phyloP scores from a whole-genome alignment of 768 basidiomycete species.

The Macrolepiota dolichaula region DNA sequence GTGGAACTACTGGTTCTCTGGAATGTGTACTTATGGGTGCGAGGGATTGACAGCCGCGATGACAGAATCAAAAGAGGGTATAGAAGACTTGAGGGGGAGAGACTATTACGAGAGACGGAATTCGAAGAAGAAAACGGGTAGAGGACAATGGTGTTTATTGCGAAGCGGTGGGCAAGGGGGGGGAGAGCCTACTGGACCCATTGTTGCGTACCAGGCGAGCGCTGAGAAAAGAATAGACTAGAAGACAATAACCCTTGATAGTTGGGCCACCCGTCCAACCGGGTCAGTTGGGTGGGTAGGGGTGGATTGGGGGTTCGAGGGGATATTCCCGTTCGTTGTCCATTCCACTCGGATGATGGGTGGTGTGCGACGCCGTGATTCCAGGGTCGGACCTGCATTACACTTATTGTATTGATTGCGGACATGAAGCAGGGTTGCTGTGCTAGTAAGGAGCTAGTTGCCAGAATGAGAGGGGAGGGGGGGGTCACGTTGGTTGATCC shows the following conservation, averaged over 20 bases:
- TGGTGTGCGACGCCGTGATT: background rate
- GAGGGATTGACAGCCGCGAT: background rate
- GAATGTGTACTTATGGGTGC: no score
- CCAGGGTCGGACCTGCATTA: background rate
- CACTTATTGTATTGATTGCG: background rate
- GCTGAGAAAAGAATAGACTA: no score
- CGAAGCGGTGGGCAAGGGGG: background rate
- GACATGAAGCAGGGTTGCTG: background rate
- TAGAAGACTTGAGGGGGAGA: background rate
- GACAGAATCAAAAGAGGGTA: constrained; percentile 8
- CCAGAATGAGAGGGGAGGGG: background rate
- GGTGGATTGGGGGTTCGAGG: no score
- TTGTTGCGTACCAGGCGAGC: background rate
- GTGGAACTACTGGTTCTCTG: background rate
- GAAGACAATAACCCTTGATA: background rate
- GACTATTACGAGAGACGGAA: background rate
- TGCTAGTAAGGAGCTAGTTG: background rate
- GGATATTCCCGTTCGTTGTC: background rate
- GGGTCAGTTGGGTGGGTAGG: no score
- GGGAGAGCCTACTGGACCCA: background rate
- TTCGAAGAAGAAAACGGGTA: background rate
- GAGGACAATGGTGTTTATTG: background rate
- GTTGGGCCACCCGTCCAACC: no score
- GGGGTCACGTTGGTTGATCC: background rate
- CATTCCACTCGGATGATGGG: background rate